phyloP scores from a whole-genome alignment of 176 grass and related monocot species.

The Zea luxurians region DNA sequence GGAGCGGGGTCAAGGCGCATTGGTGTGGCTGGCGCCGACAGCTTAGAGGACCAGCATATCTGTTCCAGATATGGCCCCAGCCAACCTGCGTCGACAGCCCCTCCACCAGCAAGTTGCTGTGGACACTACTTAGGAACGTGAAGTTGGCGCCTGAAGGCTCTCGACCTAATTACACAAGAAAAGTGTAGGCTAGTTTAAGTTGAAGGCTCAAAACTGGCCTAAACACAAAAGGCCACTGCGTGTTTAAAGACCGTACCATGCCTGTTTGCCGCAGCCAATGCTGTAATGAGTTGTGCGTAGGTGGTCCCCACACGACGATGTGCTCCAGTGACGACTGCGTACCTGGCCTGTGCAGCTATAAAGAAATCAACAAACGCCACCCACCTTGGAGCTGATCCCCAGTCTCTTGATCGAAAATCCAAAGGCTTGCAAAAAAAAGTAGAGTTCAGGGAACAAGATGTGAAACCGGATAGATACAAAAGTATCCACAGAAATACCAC shows the following conservation, averaged over 20 bases:
- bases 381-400: slow-evolving; percentile 88
- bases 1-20: slow-evolving; percentile 66
- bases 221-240: background rate
- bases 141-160: slow-evolving; percentile 45
- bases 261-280: slow-evolving; percentile 64
- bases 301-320: slow-evolving; percentile 81
- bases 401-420: slow-evolving; percentile 71
- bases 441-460: slow-evolving; percentile 1
- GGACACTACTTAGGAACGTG: slow-evolving; percentile 87
- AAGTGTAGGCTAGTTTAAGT: background rate
- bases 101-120: slow-evolving; percentile 58
- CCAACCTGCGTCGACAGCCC: slow-evolving; percentile 68
- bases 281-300: slow-evolving; percentile 76
- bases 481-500: background rate
- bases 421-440: slow-evolving; percentile 42
- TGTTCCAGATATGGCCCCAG: slow-evolving; percentile 91
- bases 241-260: slow-evolving; percentile 42
- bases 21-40: slow-evolving; percentile 63
- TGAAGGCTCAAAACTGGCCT: background rate
- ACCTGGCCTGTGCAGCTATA: slow-evolving; percentile 60
- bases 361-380: slow-evolving; percentile 93
- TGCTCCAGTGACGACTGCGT: slow-evolving; percentile 72
- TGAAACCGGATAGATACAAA: background rate
- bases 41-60: slow-evolving; percentile 70
- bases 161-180: slow-evolving; percentile 34